phyloP scores from a whole-genome alignment of 164 flowering plant genomes.

The Paratinospora sagittata region DNA sequence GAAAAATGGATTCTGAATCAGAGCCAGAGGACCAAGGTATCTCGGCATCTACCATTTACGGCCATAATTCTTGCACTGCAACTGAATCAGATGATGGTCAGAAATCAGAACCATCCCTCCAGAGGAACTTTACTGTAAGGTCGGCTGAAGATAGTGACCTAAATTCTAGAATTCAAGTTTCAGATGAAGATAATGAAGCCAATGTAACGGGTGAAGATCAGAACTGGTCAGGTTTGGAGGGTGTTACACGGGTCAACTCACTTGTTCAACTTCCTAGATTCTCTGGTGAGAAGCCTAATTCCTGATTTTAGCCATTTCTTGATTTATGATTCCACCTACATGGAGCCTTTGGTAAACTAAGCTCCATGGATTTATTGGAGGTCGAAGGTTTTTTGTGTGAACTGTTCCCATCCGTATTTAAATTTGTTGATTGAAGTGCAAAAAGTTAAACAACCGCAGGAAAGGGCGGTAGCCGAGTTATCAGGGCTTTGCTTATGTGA shows the following conservation, averaged over 20 bases:
- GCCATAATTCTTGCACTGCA: constrained; percentile 51
- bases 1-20: constrained; percentile 81
- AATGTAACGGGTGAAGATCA: constrained; percentile 45
- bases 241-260: constrained; percentile 82
- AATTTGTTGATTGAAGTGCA: not conserved
- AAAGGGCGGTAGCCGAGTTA: not conserved
- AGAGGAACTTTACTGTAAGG: constrained; percentile 66
- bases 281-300: constrained; percentile 52
- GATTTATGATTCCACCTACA: not conserved
- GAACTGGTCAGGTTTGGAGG: constrained; percentile 86
- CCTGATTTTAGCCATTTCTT: constrained; percentile 20
- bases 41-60: constrained; percentile 53
- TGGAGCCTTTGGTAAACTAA: not conserved
- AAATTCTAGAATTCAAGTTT: constrained; percentile 22
- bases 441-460: not conserved
- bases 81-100: constrained; percentile 71
- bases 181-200: constrained; percentile 29
- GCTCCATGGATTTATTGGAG: not conserved
- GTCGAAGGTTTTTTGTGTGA: not conserved
- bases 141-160: constrained; percentile 46
- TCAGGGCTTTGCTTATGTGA: not conserved
- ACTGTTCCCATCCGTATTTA: not conserved
- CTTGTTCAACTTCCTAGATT: constrained; percentile 91
- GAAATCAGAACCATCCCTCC: constrained; percentile 58
- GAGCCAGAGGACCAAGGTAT: constrained; percentile 59